Conservation (phyloP, 2,329 filamentous ascomycete species). For the Trichophaea hybrida region DNA sequence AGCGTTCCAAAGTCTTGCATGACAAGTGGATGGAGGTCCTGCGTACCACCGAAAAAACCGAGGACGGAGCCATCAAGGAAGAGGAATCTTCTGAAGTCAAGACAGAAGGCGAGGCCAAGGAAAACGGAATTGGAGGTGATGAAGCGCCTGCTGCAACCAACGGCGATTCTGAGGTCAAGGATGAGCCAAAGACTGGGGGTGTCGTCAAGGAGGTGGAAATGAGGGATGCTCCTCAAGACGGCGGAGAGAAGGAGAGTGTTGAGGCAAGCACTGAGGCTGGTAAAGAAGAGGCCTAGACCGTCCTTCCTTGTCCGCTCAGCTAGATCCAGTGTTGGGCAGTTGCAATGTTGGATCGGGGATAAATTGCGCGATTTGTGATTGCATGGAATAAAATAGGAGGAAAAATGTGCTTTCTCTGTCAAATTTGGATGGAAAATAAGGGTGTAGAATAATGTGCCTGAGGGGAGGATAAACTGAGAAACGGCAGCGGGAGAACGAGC, state of each 20-base stretch:
- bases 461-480: too few relatives aligned
- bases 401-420: too few relatives aligned
- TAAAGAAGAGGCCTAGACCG: neutral
- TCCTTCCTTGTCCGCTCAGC: too few relatives aligned
- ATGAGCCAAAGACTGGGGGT: conserved; percentile 17
- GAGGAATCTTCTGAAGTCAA: conserved; percentile 4
- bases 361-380: too few relatives aligned
- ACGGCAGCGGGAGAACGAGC: too few relatives aligned
- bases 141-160: conserved; percentile 2
- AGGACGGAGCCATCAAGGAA: conserved; percentile 21
- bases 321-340: too few relatives aligned
- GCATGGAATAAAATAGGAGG: too few relatives aligned
- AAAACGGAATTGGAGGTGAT: neutral
- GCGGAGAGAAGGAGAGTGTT: conserved; percentile 21
- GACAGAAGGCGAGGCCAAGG: conserved; percentile 13
- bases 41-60: conserved; percentile 33
- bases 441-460: too few relatives aligned
- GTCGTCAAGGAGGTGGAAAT: conserved; percentile 12
- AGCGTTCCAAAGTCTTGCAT: conserved; percentile 64
- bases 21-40: conserved; percentile 79
- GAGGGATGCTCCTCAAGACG: conserved; percentile 21
- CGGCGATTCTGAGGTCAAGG: conserved; percentile 4
- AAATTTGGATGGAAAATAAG: too few relatives aligned
- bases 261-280: conserved; percentile 21
- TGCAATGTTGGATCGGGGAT: too few relatives aligned